Evolutionary conservation across 1,139 yeast species (phyloP), one percentile per base, ranked within the genome.

Genomic region (Candida sanyaensis): DNA sequence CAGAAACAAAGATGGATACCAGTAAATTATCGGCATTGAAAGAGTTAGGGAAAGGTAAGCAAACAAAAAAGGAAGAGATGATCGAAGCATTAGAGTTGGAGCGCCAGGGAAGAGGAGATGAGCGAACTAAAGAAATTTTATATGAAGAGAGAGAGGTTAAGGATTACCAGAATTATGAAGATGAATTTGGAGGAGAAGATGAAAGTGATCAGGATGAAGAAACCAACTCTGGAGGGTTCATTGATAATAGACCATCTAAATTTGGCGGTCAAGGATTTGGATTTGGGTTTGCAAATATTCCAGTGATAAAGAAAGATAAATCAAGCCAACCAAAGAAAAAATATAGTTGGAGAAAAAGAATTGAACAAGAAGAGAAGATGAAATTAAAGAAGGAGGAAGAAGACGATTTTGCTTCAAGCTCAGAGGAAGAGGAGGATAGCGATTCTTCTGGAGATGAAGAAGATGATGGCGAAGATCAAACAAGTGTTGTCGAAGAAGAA

Each of bases 51-150:
- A 79, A 81, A 30, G 96, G 96, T 2, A 80, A 78, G 53, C 85
- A 81, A 52, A 88, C 96, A 0, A 82, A 79, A 55, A 77, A 75
- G 46, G 95, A 89, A 57, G 82, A 80, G 53, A 79, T 89, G 66
- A 69, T 78, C 9, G 96, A 89, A 59, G 97, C 97, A 0, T 63
- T 90, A 42, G 81, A 80, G 43, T 68, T 87, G 40, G 97, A 90
- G 60, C 76, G 77, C 52, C 85, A 84, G 58, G 96, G 96, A 2
- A 73, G 87, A 49, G 88, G 82, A 2, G 81, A 80, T 60, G 93
- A 84, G 1, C 67, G 70, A 32, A 86, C 92, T 0, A 73, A 67
- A 48, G 84, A 78, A 9, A 72, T 88, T 21, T 68, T 89, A 37
- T 90, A 88, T 58, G 95, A 88, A 62, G 84, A 86, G 55, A 73